Evolutionary conservation across 768 basidiomycete species (phyloP).

Genomic region (Imleria badia): DNA sequence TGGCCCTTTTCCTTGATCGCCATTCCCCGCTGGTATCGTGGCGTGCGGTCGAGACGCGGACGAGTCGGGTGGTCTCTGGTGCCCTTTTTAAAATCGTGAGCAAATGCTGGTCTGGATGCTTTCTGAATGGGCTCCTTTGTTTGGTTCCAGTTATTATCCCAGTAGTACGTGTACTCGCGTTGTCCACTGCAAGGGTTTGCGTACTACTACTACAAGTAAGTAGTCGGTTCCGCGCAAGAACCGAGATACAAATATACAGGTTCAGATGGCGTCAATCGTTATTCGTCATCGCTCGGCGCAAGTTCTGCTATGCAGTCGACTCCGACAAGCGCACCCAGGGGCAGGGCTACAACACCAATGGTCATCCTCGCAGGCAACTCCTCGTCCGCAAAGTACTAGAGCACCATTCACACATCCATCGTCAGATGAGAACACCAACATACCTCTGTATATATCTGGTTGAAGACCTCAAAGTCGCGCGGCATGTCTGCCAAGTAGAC

Average conservation of each 20-base stretch:
- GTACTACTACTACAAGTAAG: no score
- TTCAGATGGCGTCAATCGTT: background rate
- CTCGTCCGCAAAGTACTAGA: conserved; percentile 46
- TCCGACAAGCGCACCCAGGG: conserved; percentile 55
- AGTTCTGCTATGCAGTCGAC: conserved; percentile 58
- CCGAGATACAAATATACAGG: background rate
- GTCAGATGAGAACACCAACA: background rate
- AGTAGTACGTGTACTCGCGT: background rate
- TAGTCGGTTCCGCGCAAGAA: background rate
- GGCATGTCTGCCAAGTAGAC: conserved; percentile 38
- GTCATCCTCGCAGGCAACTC: conserved; percentile 58
- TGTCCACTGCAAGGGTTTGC: background rate
- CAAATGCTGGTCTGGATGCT: background rate
- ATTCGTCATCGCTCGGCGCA: background rate
- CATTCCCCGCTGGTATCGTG: background rate
- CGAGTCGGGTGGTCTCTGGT: background rate
- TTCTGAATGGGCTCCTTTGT: background rate
- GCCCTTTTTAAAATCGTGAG: background rate
- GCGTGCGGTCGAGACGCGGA: conserved; percentile 7
- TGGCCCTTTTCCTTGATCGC: conserved; percentile 11
- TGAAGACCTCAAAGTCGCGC: conserved; percentile 40
- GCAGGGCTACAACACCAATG: conserved; percentile 53
- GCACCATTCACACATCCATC: no score
- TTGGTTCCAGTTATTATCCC: background rate
- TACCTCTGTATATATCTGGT: conserved; percentile 39